Percentiles rank a stretch among this genome's conserved stretches.
Evolutionary conservation across 75 land plant species (phyloP).

Genomic region (Pseudotsuga menziesii): DNA sequence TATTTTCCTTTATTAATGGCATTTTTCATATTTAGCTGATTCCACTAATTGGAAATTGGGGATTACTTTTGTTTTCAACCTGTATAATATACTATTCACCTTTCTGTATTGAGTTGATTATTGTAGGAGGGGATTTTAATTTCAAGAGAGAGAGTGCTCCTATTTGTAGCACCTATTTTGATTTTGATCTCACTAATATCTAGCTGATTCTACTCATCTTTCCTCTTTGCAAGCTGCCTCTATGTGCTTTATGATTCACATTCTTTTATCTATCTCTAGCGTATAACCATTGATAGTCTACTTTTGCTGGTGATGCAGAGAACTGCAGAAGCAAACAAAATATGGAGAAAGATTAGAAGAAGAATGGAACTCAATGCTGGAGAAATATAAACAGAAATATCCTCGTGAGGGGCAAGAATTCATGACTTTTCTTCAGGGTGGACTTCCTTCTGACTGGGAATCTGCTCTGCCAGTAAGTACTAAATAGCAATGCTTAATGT

Average conservation of each 20-base stretch:
- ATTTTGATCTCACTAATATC: too few species aligned
- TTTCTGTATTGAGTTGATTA: too few species aligned
- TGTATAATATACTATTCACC: too few species aligned
- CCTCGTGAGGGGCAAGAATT: slow-evolving; percentile 59
- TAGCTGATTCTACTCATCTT: too few species aligned
- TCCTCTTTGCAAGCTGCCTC: not conserved
- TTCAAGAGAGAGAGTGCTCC: too few species aligned
- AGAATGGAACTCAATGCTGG: slow-evolving; percentile 32
- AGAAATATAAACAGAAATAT: slow-evolving; percentile 55
- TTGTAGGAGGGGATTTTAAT: too few species aligned
- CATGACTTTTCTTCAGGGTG: slow-evolving; percentile 44
- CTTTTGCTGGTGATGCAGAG: slow-evolving; percentile 23
- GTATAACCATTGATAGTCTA: not conserved
- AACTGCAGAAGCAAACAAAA: slow-evolving; percentile 26
- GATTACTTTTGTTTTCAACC: too few species aligned
- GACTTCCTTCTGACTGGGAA: slow-evolving; percentile 71
- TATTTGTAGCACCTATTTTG: too few species aligned
- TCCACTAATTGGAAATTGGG: too few species aligned
- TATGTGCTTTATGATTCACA: not conserved
- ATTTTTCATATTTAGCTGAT: too few species aligned
- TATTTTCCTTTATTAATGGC: too few species aligned
- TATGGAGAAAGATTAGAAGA: slow-evolving; percentile 34
- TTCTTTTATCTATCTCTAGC: not conserved
- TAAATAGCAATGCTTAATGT: not conserved
- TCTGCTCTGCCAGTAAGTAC: slow-evolving; percentile 59